Evolutionary conservation across 257 asterid species (phyloP).

Genomic region (Nicotiana knightiana): DNA sequence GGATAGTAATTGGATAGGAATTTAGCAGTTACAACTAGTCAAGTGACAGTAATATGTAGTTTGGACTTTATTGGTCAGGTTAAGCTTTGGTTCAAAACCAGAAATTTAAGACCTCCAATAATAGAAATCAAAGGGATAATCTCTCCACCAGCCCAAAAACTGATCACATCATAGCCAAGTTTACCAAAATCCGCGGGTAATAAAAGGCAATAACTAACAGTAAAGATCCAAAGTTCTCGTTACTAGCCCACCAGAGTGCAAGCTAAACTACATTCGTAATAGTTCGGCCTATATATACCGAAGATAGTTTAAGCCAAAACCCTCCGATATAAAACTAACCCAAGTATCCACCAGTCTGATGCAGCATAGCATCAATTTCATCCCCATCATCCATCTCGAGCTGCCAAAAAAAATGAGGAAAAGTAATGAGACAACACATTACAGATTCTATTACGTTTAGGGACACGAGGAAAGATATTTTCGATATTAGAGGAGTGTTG

Average conservation of each 20-base stretch:
- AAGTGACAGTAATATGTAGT: background rate
- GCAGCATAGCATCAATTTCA: constrained; percentile 39
- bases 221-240: background rate
- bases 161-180: background rate
- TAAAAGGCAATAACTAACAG: background rate
- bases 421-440: background rate
- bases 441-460: background rate
- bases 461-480: background rate
- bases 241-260: background rate
- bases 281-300: background rate
- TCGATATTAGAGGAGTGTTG: background rate
- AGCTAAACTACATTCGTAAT: background rate
- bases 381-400: constrained; percentile 39
- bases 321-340: background rate
- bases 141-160: background rate
- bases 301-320: background rate
- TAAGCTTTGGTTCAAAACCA: background rate
- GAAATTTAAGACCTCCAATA: no score
- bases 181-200: background rate
- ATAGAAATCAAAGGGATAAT: background rate
- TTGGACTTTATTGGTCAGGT: background rate
- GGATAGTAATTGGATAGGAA: background rate
- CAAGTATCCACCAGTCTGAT: constrained; percentile 20
- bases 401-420: background rate
- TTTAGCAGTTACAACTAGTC: background rate